Percentiles rank a stretch among this genome's conserved stretches.
These are phyloP conservation scores for Hsuehochloa calcarea DNA, from an alignment of 176 grass and related monocot genomes.

Conservation along the genomic window DNA sequence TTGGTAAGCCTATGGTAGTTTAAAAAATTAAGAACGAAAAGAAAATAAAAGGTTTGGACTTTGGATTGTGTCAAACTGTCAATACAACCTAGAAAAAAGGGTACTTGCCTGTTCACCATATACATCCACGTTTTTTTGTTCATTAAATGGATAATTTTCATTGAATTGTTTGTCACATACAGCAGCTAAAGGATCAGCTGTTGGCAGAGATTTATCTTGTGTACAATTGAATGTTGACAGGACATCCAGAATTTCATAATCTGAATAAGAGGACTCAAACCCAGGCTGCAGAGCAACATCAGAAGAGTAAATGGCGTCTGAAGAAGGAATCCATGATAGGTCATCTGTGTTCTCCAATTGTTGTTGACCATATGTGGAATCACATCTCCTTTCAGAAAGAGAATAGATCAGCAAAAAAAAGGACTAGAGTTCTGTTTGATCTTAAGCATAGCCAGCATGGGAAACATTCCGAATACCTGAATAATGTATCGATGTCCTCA, in stretches of 20 bases:
- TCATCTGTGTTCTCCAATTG: constrained; percentile 55
- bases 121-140: constrained; percentile 39
- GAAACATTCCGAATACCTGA: constrained; percentile 64
- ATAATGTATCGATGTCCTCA: constrained; percentile 81
- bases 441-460: not conserved
- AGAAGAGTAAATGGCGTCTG: constrained; percentile 65
- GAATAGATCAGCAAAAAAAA: not conserved
- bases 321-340: constrained; percentile 77
- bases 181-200: constrained; percentile 28
- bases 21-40: constrained; percentile 12
- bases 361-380: constrained; percentile 65
- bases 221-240: constrained; percentile 42
- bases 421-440: not conserved
- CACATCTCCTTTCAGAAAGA: constrained; percentile 52
- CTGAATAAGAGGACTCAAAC: constrained; percentile 50
- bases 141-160: constrained; percentile 37
- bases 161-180: constrained; percentile 40
- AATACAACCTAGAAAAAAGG: not conserved
- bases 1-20: constrained; percentile 47
- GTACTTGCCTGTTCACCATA: constrained; percentile 53
- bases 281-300: constrained; percentile 48
- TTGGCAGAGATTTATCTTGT: constrained; percentile 41
- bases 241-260: constrained; percentile 56
- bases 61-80: not conserved
- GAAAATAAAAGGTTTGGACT: not conserved